Evolutionary conservation across 2,329 filamentous ascomycete genomes (phyloP).

Genomic region (Chrysoporthe deuterocubensis): DNA sequence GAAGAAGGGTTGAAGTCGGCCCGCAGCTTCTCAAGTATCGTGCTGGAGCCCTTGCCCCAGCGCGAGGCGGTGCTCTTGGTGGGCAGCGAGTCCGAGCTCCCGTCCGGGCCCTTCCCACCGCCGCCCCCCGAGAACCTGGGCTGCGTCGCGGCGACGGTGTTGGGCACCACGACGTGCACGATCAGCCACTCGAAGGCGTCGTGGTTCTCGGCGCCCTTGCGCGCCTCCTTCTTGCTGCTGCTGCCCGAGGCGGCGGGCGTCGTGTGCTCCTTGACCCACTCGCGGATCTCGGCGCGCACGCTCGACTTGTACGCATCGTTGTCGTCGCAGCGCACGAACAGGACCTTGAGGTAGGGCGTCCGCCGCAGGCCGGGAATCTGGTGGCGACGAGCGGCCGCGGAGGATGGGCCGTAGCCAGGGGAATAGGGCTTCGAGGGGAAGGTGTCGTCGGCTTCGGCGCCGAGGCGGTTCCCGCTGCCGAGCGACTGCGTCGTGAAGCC

Average conservation of each 20-base stretch:
- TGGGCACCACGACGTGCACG: conserved; percentile 87
- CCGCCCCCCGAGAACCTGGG: conserved; percentile 65
- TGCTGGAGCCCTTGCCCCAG: conserved; percentile 79
- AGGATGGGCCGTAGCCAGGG: conserved; percentile 23
- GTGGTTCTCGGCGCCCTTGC: conserved; percentile 82
- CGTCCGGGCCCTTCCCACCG: conserved; percentile 42
- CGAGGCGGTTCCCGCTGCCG: conserved; percentile 40
- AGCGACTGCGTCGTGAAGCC: conserved; percentile 64
- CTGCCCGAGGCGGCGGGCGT: conserved; percentile 51
- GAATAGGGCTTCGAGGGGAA: conserved; percentile 26
- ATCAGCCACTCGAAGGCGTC: conserved; percentile 97
- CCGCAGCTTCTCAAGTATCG: conserved; percentile 85
- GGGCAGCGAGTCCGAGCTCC: conserved; percentile 53
- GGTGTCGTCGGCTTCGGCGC: conserved; percentile 20
- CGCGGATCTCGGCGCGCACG: conserved; percentile 76
- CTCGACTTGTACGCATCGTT: conserved; percentile 89
- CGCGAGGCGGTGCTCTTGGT: conserved; percentile 66
- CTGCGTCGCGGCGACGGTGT: conserved; percentile 79
- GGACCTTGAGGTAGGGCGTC: conserved; percentile 91
- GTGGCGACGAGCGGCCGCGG: conserved; percentile 66
- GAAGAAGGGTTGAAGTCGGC: conserved; percentile 82
- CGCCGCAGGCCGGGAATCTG: conserved; percentile 93
- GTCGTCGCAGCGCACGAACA: conserved; percentile 90
- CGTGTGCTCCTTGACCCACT: conserved; percentile 86
- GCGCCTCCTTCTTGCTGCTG: conserved; percentile 52